Base-by-base conservation (phyloP, 2,329 filamentous ascomycete genomes). In the Parastagonospora nodorum region DNA sequence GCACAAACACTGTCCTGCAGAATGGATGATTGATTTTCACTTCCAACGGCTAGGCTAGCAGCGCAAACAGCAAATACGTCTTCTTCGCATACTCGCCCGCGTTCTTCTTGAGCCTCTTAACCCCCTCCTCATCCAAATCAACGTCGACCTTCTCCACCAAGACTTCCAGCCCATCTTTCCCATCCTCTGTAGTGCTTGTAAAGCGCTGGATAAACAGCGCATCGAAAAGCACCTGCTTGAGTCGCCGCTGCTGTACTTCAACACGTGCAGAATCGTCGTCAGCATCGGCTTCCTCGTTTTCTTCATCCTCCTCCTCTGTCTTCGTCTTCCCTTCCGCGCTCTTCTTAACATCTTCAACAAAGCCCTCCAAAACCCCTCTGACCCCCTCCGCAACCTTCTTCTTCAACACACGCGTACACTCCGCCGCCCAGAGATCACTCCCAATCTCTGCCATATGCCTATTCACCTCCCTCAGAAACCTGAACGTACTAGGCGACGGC, bases 71-170 rank as follows among this genome's bases (percentile, higher is more conserved):
- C 56, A 97, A 74, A 70, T 84, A 87, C 9, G 89, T 94, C 64
- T 88, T 85, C 77, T 88, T 90, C 85, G 90, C 94, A 72, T 94
- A 95, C 44, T 92, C 90, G 39, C 81, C 78, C 5, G 90, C 84
- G 12, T 80, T 77, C 72, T 87, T 88, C 59, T 68, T 73, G 32
- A 95, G 72, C 37, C 77, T 73, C 55, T 83, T 83, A 38, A 80
- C 73, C 12, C 75, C 77, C 5, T 73, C 75, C 9, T 78, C 72
- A 27, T 81, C 78, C 4, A 81, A 68, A 0, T 81, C 80, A 6
- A 68, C 59, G 19, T 67, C 64, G 2, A 82, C 59, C 5, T 74
- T 75, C 12, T 78, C 30, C 6, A 36, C 36, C 1, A 57, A 12
- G 0, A 35, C 48, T 2, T 57, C 55, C 1, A 57, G 11, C 0